Base-by-base conservation (phyloP, 805 yeast genomes). In the Candida peoriensis region DNA sequence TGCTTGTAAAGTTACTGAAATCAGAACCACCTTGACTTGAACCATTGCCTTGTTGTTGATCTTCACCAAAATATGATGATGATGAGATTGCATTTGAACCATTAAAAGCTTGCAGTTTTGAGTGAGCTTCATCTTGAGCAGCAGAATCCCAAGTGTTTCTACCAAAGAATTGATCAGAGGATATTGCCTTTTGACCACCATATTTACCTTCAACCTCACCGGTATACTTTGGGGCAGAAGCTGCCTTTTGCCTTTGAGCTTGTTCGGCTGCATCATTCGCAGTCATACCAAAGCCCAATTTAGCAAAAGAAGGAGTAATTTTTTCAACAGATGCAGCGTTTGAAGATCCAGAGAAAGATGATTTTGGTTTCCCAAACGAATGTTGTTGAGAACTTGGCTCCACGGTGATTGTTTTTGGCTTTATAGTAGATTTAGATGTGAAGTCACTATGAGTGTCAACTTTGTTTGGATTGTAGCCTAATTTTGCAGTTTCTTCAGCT, bases 31-130 rank as follows among this genome's bases (percentile, higher is more conserved):
- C 34, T 18, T 56, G 61, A 12, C 55, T 63, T 10, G 59, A 64
- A 16, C 57, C 60, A 16, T 56, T 64, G n/a, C 57, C 64, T n/a
- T 52, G 59, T 31, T 70, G 71, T 44, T 83, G 81, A 20, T 78
- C 85, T 55, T 86, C 90, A 28, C 97, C 97, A 50, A 89, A 93
- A 62, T 93, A 93, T 8, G 93, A 78, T 23, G 89, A 74, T 2
- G 97, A 88, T 1, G 97, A 90, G 46, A 93, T 93, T 6, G 95
- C 76, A 30, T 84, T 81, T 2, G 97, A 95, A 36, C 90, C 93
- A 39, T 74, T 76, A 61, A 85, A 93, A 4, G 81, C 65, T 57
- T 81, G 87, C 36, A 93, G 67, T 52, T 93, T 89, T n/a, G 74
- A 55, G 44, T 72, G 72, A 2, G 97, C 97, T 59, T 88, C 96